Evolutionary conservation across 2,329 filamentous ascomycete species (phyloP).

Genomic region (Acarospora socialis): DNA sequence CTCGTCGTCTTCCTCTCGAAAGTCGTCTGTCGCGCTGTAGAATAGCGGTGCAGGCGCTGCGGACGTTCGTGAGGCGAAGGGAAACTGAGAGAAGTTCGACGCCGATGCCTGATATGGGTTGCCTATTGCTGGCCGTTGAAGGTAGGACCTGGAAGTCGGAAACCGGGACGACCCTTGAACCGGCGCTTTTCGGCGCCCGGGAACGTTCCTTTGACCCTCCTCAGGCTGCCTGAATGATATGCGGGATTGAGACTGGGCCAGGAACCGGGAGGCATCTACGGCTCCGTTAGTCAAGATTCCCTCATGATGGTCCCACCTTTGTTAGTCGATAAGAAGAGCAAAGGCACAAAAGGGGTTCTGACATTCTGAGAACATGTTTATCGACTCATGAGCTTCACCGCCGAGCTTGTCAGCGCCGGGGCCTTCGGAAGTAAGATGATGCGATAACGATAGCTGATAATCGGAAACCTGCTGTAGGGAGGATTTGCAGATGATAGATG

Average conservation of each 20-base stretch:
- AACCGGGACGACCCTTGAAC: constrained; percentile 30
- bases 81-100: constrained; percentile 61
- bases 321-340: not conserved
- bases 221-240: constrained; percentile 55
- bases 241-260: constrained; percentile 90
- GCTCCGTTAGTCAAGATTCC: constrained; percentile 18
- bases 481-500: too few relatives aligned
- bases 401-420: too few relatives aligned
- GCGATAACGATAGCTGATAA: too few relatives aligned
- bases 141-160: constrained; percentile 34
- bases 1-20: constrained; percentile 85
- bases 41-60: constrained; percentile 82
- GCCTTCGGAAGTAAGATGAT: too few relatives aligned
- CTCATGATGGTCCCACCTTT: too few relatives aligned
- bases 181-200: constrained; percentile 33
- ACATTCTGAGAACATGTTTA: constrained; percentile 91
- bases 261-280: constrained; percentile 86
- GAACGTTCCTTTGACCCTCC: constrained; percentile 30
- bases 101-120: constrained; percentile 67
- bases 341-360: constrained; percentile 27
- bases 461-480: too few relatives aligned
- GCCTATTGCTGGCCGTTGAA: constrained; percentile 38
- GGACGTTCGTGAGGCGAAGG: constrained; percentile 64
- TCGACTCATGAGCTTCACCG: too few relatives aligned
- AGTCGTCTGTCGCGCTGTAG: constrained; percentile 79